Evolutionary conservation across 352 stramenopile genomes (phyloP), one percentile per base, ranked within the genome.

Genomic region (Globisporangium cystogenes): DNA sequence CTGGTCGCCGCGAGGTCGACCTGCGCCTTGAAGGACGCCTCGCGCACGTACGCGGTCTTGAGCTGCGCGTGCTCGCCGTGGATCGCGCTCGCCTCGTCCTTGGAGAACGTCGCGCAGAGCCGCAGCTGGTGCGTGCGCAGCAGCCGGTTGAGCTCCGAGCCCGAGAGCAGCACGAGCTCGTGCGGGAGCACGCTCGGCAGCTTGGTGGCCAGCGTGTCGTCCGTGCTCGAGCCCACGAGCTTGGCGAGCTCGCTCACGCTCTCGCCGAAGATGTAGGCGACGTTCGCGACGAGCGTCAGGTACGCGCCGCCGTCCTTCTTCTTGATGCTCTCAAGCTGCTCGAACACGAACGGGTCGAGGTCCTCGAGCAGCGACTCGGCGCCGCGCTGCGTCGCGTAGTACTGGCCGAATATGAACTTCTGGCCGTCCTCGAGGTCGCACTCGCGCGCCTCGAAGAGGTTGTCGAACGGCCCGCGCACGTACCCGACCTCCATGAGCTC

Each of bases 401-500:
- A 60, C 24, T 48, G 27, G 2, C 55, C 55, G 37, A 60, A 60
- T 16, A 60, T 21, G 35, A 60, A 60, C 23, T 43, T 31, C 39
- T 50, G 44, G 2, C 44, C 40, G 4, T 51, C 55, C 1, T 54
- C 48, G 10, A 39, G 6, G 18, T 54, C 55, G 15, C 48, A 29
- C 21, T 54, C 47, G 18, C 35, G 39, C 20, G 48, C 45, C 20
- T 60, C 52, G 20, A 48, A 50, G 12, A 54, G 18, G 39, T 47
- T 50, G 20, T 55, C 55, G 15, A 41, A 55, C 21, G 55, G 48
- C 4, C 55, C 55, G 14, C 48, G 55, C 29, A 60, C 46, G 31
- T 55, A 60, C n/a, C 55, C 55, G 24, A 60, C 47, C 15, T 55
- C 47, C 7, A 60, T 36, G 55, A 60, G 55, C 47, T 60, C 55